Evolutionary conservation across 495 filamentous ascomycete species (phyloP).

Genomic region (Penicillium arizonense): DNA sequence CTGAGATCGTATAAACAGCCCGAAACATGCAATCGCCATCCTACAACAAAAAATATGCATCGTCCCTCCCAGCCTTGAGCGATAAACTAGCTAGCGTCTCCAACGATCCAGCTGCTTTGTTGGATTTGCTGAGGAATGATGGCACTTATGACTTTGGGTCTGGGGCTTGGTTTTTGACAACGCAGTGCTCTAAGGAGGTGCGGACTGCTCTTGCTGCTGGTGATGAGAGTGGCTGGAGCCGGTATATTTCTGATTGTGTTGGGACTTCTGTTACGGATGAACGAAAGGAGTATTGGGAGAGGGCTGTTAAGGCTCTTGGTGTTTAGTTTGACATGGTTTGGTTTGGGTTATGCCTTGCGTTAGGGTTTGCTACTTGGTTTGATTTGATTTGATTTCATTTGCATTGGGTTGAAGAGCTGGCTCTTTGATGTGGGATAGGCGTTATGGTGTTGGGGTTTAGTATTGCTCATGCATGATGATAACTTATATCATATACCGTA

Average conservation of each 20-base stretch:
- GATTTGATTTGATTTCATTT: neutral
- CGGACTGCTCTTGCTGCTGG: constrained; percentile 46
- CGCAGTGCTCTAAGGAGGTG: constrained; percentile 54
- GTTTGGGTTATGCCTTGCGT: neutral
- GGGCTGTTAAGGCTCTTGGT: constrained; percentile 39
- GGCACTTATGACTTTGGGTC: constrained; percentile 65
- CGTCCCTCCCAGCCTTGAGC: constrained; percentile 49
- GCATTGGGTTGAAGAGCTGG: constrained; percentile 2
- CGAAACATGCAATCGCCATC: constrained; percentile 70
- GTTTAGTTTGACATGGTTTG: constrained; percentile 1
- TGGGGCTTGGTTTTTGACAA: constrained; percentile 72
- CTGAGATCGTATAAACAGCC: constrained; percentile 24
- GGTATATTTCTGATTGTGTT: constrained; percentile 65
- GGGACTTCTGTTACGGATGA: constrained; percentile 48
- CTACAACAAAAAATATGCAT: constrained; percentile 63
- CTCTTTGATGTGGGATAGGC: constrained; percentile 8
- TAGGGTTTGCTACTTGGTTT: neutral
- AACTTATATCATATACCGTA: no score
- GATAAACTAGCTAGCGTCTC: constrained; percentile 34
- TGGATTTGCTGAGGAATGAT: constrained; percentile 58
- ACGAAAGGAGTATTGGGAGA: constrained; percentile 55
- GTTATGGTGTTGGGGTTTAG: neutral
- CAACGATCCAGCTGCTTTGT: constrained; percentile 44
- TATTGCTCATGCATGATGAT: neutral
- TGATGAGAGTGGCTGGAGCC: constrained; percentile 53